Evolutionary conservation across 2,329 filamentous ascomycete species (phyloP).

Genomic region (Cladosporium sp.): DNA sequence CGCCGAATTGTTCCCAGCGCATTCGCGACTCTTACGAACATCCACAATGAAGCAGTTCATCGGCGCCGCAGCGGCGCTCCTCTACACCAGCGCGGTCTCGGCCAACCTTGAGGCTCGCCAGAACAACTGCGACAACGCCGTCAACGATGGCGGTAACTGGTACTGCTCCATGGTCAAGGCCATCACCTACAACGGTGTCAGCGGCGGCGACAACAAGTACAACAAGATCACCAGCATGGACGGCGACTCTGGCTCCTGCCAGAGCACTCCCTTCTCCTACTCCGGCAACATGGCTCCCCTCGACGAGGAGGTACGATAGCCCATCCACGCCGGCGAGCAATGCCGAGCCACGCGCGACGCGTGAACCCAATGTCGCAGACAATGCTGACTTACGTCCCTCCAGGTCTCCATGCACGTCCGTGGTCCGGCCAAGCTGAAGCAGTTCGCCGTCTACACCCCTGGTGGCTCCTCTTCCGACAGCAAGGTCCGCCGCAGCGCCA

Average conservation of each 20-base stretch:
- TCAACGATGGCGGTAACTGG: slow-evolving; percentile 49
- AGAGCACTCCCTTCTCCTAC: slow-evolving; percentile 47
- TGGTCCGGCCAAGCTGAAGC: slow-evolving; percentile 60
- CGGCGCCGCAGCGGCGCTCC: slow-evolving; percentile 25
- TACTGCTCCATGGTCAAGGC: slow-evolving; percentile 60
- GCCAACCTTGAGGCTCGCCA: slow-evolving; percentile 12
- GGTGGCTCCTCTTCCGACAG: slow-evolving; percentile 27
- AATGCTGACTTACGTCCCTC: background rate
- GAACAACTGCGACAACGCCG: slow-evolving; percentile 24
- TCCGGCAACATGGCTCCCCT: slow-evolving; percentile 60
- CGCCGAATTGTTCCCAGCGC: slow-evolving; percentile 7
- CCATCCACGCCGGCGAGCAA: background rate
- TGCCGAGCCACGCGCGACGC: background rate
- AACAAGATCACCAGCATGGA: slow-evolving; percentile 59
- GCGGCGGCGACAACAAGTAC: slow-evolving; percentile 50
- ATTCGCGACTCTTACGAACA: slow-evolving; percentile 9
- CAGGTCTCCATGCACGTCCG: slow-evolving; percentile 68
- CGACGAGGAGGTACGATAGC: slow-evolving; percentile 57
- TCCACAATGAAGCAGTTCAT: slow-evolving; percentile 28
- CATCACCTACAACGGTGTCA: slow-evolving; percentile 53
- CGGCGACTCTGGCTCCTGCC: slow-evolving; percentile 49
- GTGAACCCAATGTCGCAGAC: background rate
- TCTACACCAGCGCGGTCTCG: slow-evolving; percentile 24
- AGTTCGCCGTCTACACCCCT: slow-evolving; percentile 63
- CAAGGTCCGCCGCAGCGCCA: slow-evolving; percentile 21